Evolutionary conservation across 164 flowering plant genomes (phyloP).

Genomic region (Stephania yunnanensis): DNA sequence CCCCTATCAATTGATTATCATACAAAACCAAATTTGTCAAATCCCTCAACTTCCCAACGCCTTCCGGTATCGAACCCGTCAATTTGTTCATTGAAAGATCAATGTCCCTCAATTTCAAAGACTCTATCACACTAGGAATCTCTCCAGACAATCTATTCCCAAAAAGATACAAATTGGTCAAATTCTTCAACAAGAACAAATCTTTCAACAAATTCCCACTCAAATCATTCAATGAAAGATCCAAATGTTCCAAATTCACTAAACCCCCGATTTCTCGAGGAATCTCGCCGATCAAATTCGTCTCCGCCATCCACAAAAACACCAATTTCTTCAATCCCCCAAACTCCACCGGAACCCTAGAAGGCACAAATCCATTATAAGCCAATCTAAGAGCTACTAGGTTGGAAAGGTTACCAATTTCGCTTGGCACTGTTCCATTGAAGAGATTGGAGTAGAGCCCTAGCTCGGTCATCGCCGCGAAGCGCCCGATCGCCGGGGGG

Average conservation of each 20-base stretch:
- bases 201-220: constrained; percentile 40
- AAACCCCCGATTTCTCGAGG: constrained; percentile 35
- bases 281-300: constrained; percentile 51
- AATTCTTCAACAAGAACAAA: constrained; percentile 46
- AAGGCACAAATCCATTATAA: constrained; percentile 34
- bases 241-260: constrained; percentile 34
- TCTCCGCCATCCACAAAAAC: constrained; percentile 28
- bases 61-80: constrained; percentile 56
- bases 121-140: constrained; percentile 36
- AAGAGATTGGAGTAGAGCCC: constrained; percentile 34
- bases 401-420: constrained; percentile 48
- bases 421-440: constrained; percentile 51
- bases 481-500: constrained; percentile 41
- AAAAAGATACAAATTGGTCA: constrained; percentile 34
- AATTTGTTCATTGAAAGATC: constrained; percentile 51
- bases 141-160: constrained; percentile 49
- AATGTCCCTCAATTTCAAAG: constrained; percentile 28
- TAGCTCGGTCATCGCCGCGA: constrained; percentile 28
- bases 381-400: constrained; percentile 41
- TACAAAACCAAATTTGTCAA: constrained; percentile 30
- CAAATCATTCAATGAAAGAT: constrained; percentile 38
- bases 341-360: constrained; percentile 40
- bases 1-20: constrained; percentile 39
- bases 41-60: constrained; percentile 36
- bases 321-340: constrained; percentile 35